Base-by-base conservation (phyloP, 176 grass and related monocot species). In the Hordeum vulgare region DNA sequence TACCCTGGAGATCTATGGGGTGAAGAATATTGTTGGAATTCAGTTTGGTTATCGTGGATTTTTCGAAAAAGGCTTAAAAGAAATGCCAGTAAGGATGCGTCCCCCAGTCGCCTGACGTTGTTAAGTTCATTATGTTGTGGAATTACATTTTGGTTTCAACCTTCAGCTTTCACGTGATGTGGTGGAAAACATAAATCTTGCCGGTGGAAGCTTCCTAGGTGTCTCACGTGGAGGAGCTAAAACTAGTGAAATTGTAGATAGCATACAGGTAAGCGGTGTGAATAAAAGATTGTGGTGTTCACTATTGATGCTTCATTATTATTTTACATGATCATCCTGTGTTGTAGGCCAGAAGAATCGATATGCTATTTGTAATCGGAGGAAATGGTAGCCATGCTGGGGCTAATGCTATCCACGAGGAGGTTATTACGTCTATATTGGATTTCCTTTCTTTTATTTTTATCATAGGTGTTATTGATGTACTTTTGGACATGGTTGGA, bases 331-430 rank as follows among this genome's bases (percentile, higher is more conserved):
- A 27, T 81, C 7, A n/a, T 62, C 69, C 31, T 35, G 57, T 85
- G 68, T 88, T 88, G 78, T 72, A 97, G 96, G 96, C 85, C 56
- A 90, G 89, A 77, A 75, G 89, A 88, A 93, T 98, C 65, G 91
- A 98, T 66, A 98, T 98, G 91, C 89, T 98, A 27, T 98, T 98
- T 88, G 90, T 98, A 83, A 88, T 98, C 72, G 96, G 96, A 72
- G 96, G 96, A 92, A 95, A 98, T 71, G 96, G 96, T 54, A 98
- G 90, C 44, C 96, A 98, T 78, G 93, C 96, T 53, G 96, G 96
- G 39, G 96, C 96, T 41, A 91, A 98, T 81, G 88, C 96, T 79
- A 95, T 95, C 81, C 96, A 98, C 68, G 87, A 98, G 68, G 96
- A 98, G 96, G 93, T 95, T 67, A 18, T 45, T 23, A 58, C 51